Evolutionary conservation across 2,329 filamentous ascomycete genomes (phyloP).

Genomic region (Fusarium heterosporum): DNA sequence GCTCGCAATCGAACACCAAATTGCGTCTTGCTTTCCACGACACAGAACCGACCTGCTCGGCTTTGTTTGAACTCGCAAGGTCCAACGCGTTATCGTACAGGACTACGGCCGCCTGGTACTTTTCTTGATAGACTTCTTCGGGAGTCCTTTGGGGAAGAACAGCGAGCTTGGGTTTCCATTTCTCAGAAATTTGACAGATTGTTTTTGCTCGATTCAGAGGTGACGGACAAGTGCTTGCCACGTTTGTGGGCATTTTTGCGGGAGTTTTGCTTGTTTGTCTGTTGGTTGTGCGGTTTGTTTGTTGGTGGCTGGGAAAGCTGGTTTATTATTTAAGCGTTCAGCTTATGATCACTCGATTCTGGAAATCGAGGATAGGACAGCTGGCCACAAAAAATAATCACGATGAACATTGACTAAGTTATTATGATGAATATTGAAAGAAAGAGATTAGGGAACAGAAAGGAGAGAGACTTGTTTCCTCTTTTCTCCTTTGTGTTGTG

Average conservation of each 20-base stretch:
- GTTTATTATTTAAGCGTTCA: not conserved
- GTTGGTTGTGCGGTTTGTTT: no score
- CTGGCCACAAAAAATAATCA: not conserved
- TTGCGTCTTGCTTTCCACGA: not conserved
- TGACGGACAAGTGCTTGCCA: not conserved
- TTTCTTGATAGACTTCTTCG: not conserved
- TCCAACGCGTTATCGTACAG: not conserved
- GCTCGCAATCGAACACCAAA: not conserved
- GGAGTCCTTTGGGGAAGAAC: not conserved
- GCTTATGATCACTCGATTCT: no score
- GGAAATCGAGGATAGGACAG: no score
- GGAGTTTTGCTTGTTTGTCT: no score
- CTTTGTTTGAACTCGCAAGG: not conserved
- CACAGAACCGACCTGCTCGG: not conserved
- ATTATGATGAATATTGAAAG: not conserved
- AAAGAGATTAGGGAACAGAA: not conserved
- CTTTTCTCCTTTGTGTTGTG: not conserved
- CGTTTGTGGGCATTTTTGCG: no score
- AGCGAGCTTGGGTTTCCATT: not conserved
- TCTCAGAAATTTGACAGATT: not conserved
- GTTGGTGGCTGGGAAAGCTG: not conserved
- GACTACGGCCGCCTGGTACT: not conserved
- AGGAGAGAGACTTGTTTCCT: not conserved
- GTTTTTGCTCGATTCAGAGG: not conserved
- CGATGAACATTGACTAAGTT: no score